phyloP scores from a whole-genome alignment of 768 basidiomycete genomes.

The Boletus eberwhitei region DNA sequence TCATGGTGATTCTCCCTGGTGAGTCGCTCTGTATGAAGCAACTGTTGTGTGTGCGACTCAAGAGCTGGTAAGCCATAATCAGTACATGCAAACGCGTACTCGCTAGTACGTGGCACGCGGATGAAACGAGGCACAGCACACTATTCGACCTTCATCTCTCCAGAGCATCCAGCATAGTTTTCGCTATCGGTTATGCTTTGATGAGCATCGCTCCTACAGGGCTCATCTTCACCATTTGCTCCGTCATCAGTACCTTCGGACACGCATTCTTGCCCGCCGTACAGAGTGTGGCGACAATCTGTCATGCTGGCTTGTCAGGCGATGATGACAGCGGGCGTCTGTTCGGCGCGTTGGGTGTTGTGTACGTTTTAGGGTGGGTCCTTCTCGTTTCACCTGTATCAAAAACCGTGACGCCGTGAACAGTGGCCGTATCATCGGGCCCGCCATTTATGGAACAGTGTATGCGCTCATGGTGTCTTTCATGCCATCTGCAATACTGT shows the following conservation, averaged over 20 bases:
- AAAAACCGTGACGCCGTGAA: neutral
- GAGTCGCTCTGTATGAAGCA: neutral
- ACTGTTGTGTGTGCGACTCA: neutral
- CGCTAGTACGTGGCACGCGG: neutral
- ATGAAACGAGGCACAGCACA: neutral
- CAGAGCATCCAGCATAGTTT: neutral
- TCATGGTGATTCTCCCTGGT: neutral
- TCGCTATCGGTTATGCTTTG: neutral
- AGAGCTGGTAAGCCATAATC: neutral
- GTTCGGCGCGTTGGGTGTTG: constrained; percentile 2
- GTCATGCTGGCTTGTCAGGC: neutral
- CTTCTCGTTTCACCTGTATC: neutral
- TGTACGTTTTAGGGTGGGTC: constrained; percentile 4
- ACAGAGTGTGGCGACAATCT: constrained; percentile 1
- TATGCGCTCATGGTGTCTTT: neutral
- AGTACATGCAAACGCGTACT: neutral
- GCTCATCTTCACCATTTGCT: neutral
- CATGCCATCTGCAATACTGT: neutral
- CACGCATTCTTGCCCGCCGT: neutral
- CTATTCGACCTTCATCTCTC: neutral
- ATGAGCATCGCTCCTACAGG: constrained; percentile 1
- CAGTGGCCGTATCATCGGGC: neutral
- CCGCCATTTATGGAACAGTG: neutral
- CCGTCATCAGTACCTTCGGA: neutral
- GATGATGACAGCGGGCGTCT: neutral